Conservation (phyloP, 345 rosid species). For the Turnera subulata region DNA sequence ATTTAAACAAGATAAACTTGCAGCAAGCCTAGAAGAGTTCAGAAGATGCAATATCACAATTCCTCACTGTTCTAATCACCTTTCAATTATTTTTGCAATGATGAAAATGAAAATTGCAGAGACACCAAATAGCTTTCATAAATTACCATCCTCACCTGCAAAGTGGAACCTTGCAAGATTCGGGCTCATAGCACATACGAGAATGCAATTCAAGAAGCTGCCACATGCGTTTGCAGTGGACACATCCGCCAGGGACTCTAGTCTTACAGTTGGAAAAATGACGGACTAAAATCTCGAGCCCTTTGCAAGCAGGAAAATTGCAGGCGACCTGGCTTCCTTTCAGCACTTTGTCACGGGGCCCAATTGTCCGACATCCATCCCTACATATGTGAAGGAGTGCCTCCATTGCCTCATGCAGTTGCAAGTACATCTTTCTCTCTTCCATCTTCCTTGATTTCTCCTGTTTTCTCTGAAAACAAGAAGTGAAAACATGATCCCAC, state of each 20-base stretch:
- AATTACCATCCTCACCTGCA: too few relatives aligned
- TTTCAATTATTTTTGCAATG: too few relatives aligned
- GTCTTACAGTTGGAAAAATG: conserved; percentile 77
- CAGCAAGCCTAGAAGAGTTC: too few relatives aligned
- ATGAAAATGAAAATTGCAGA: too few relatives aligned
- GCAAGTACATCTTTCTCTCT: conserved; percentile 62
- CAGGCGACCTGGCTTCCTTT: conserved; percentile 50
- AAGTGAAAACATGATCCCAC: too few relatives aligned
- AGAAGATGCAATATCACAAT: too few relatives aligned
- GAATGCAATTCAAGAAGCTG: conserved; percentile 92
- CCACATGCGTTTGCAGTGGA: conserved; percentile 83
- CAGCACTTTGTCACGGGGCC: conserved; percentile 67
- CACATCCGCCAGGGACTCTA: conserved; percentile 66
- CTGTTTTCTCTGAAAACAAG: conserved; percentile 45
- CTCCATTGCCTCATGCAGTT: conserved; percentile 77
- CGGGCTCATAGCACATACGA: conserved; percentile 64
- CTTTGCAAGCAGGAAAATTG: conserved; percentile 76
- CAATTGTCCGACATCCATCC: conserved; percentile 85
- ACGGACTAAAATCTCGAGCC: conserved; percentile 64
- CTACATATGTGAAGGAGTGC: conserved; percentile 82
- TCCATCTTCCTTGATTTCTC: conserved; percentile 52
- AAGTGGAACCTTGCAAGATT: conserved; percentile 80
- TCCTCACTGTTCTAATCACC: too few relatives aligned
- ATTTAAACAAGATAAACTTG: too few relatives aligned
- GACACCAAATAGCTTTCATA: too few relatives aligned